Base-by-base conservation (phyloP, 2,329 filamentous ascomycete genomes). In the Colletotrichum horii region DNA sequence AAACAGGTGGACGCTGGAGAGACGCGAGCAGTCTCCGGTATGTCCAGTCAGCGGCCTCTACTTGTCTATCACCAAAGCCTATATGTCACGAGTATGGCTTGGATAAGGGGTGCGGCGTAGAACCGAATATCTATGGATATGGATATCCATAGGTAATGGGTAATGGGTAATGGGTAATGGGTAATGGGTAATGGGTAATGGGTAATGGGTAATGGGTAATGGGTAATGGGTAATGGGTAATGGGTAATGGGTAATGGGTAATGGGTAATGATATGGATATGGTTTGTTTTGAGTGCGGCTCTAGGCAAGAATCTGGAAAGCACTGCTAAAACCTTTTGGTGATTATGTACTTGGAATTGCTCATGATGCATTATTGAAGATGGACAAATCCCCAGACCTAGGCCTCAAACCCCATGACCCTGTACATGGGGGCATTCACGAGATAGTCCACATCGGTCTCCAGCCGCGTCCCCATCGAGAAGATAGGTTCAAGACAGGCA, bases 321-420 rank as follows among this genome's bases (percentile, higher is more conserved):
- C 9, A 48, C 0, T 11, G 19, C 38, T 16, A 2, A 48, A n/a
- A 6, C 2, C 11, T 3, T n/a, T 12, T 19, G 12, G 43, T 0
- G 43, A 22, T 22, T 7, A 14, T 22, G 43, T 16, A 2, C 5
- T 36, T 36, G 34, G 34, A 16, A 36, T 4, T 16, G 14, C 4
- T 6, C 34, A 7, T 4, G 14, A 36, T 16, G 6, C 34, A 36
- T 32, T 6, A 36, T 36, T 16, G 36, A 4, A 43, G 36, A 43
- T 43, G 36, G 36, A 9, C 16, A 4, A 19, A 19, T 19, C 9
- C 16, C 36, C 36, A 43, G 8, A 43, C 16, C 36, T 2, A 19
- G 4, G 16, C 36, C 36, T 19, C 16, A 43, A 19, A 19, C 2
- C 36, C 16, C 16, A 43, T 4, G 36, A 36, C 34, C 15, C 9